phyloP scores from a whole-genome alignment of 257 asterid species.

The Solanum raphanifolium region DNA sequence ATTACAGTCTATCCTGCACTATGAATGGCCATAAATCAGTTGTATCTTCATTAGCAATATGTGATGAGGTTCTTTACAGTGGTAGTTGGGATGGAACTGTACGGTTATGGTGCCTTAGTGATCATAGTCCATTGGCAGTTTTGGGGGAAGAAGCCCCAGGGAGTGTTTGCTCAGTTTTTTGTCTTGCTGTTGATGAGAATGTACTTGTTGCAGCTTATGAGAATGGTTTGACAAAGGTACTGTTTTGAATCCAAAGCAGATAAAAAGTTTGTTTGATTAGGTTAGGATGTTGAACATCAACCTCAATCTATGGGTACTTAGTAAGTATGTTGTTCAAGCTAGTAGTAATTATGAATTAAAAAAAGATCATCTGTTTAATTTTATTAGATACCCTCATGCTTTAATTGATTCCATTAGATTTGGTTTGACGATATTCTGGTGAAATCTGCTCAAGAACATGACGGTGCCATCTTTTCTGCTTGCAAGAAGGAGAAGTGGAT shows the following conservation, averaged over 20 bases:
- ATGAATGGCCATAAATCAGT: conserved; percentile 85
- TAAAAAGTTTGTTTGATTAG: not conserved
- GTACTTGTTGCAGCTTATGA: conserved; percentile 62
- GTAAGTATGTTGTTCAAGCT: not conserved
- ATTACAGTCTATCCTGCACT: conserved; percentile 42
- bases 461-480: conserved; percentile 56
- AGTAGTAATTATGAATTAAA: not conserved
- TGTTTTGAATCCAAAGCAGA: not conserved
- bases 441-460: conserved; percentile 40
- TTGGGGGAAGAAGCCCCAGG: conserved; percentile 50
- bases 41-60: conserved; percentile 56
- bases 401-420: conserved; percentile 24
- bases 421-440: conserved; percentile 53
- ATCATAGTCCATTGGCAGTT: conserved; percentile 66
- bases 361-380: not conserved
- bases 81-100: conserved; percentile 99
- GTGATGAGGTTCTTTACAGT: conserved; percentile 65
- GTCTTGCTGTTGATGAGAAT: conserved; percentile 49
- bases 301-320: not conserved
- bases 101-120: conserved; percentile 77
- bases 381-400: not conserved
- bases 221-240: conserved; percentile 51
- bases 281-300: not conserved
- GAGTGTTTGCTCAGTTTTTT: conserved; percentile 38
- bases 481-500: conserved; percentile 55